Conservation (phyloP, 1,284 basidiomycete genomes). For the Dichomitus squalens region DNA sequence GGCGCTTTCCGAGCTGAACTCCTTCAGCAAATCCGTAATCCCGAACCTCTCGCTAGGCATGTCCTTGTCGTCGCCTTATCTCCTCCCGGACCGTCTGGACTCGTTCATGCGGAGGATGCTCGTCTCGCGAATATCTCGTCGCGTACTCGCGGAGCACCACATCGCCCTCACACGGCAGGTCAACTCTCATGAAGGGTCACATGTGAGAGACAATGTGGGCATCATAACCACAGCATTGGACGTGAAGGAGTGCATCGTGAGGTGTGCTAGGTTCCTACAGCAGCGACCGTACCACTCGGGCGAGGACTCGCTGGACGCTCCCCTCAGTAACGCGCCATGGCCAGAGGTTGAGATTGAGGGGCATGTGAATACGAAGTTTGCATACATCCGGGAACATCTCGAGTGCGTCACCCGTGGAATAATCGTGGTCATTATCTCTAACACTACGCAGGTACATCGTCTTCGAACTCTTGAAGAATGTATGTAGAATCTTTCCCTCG, state of each 20-base stretch:
- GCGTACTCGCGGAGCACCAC: constrained; percentile 90
- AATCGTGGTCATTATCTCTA: not conserved
- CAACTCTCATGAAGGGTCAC: constrained; percentile 48
- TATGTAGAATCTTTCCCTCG: constrained; percentile 34
- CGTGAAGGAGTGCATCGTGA: constrained; percentile 71
- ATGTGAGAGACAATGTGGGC: constrained; percentile 65
- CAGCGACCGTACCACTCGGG: constrained; percentile 49
- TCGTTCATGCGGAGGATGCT: constrained; percentile 92
- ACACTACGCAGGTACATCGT: constrained; percentile 71
- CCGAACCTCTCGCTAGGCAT: constrained; percentile 77
- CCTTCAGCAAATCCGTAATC: constrained; percentile 68
- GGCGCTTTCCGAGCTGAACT: not conserved
- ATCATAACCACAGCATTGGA: constrained; percentile 83
- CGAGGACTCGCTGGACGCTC: constrained; percentile 38
- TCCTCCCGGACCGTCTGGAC: constrained; percentile 80
- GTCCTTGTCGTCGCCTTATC: constrained; percentile 76
- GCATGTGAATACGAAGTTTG: constrained; percentile 71
- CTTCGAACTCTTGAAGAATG: constrained; percentile 89
- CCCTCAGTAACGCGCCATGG: constrained; percentile 40
- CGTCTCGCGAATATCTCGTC: constrained; percentile 85
- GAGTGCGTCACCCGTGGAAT: constrained; percentile 54
- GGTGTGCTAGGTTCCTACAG: constrained; percentile 64
- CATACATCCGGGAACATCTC: constrained; percentile 88
- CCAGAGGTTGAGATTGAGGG: constrained; percentile 78
- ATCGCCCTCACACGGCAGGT: constrained; percentile 71